Conservation (phyloP, 139 green algal species). For the Picochlorum sp. region DNA sequence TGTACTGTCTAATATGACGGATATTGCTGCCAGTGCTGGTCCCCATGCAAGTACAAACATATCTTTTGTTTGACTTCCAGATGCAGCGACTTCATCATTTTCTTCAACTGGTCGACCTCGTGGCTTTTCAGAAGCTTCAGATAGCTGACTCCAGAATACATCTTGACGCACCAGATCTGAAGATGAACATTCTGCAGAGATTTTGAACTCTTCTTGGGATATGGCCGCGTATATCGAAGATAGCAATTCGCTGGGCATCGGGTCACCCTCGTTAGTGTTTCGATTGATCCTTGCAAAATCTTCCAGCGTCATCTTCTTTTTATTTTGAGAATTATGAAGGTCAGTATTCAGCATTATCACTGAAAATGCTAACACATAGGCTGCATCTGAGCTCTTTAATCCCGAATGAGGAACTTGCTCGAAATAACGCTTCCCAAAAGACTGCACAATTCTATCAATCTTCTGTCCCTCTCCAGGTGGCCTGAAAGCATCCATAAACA, state of each 20-base stretch:
- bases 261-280: slow-evolving; percentile 63
- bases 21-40: slow-evolving; percentile 79
- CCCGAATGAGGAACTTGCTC: slow-evolving; percentile 12
- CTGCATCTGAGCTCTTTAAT: slow-evolving; percentile 47
- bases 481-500: slow-evolving; percentile 65
- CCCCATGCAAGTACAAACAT: slow-evolving; percentile 88
- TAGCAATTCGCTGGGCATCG: slow-evolving; percentile 50
- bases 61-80: slow-evolving; percentile 49
- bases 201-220: slow-evolving; percentile 56
- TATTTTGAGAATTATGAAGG: slow-evolving; percentile 75
- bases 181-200: slow-evolving; percentile 27
- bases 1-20: slow-evolving; percentile 77
- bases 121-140: slow-evolving; percentile 17
- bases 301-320: slow-evolving; percentile 76
- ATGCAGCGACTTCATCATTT: background rate
- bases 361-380: slow-evolving; percentile 71
- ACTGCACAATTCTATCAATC: slow-evolving; percentile 68
- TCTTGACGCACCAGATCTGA: slow-evolving; percentile 25
- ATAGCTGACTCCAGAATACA: slow-evolving; percentile 51
- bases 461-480: slow-evolving; percentile 78
- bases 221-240: slow-evolving; percentile 54
- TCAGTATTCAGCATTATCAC: slow-evolving; percentile 87
- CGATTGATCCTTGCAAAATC: slow-evolving; percentile 77
- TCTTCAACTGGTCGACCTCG: slow-evolving; percentile 18
- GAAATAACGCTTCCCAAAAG: slow-evolving; percentile 24